Percentiles rank a stretch among this genome's conserved stretches.
Evolutionary conservation across 2,329 filamentous ascomycete species (phyloP).

Genomic region (Claviceps sp.): DNA sequence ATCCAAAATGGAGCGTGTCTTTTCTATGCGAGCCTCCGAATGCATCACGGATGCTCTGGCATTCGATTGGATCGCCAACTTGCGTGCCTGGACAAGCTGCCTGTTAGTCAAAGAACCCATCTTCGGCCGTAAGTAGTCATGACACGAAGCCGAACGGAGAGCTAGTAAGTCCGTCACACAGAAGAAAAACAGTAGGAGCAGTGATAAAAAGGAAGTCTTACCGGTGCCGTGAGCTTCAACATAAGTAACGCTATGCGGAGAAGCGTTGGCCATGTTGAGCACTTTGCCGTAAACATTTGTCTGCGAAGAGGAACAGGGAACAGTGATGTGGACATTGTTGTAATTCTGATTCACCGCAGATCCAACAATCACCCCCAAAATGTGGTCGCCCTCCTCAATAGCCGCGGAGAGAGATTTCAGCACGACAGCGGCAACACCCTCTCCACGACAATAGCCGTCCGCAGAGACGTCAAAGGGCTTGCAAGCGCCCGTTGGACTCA

Average conservation of each 20-base stretch:
- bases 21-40: slow-evolving; percentile 18
- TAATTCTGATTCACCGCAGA: slow-evolving; percentile 71
- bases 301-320: slow-evolving; percentile 64
- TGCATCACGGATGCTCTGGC: slow-evolving; percentile 48
- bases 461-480: slow-evolving; percentile 26
- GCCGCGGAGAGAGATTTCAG: slow-evolving; percentile 70
- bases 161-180: too few species aligned
- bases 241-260: neutral
- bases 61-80: slow-evolving; percentile 69
- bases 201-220: neutral
- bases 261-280: neutral
- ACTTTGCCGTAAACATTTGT: slow-evolving; percentile 40
- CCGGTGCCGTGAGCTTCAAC: slow-evolving; percentile 77
- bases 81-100: slow-evolving; percentile 37
- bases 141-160: neutral
- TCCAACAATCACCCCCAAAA: slow-evolving; percentile 59
- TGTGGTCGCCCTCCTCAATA: slow-evolving; percentile 60
- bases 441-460: slow-evolving; percentile 72
- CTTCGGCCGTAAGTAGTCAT: neutral
- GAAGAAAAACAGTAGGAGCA: neutral
- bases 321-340: slow-evolving; percentile 71
- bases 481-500: slow-evolving; percentile 23
- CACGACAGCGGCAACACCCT: slow-evolving; percentile 60
- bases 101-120: neutral
- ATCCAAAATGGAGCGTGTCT: neutral